Evolutionary conservation across 2,329 filamentous ascomycete genomes (phyloP), one percentile per base, ranked within the genome.

Genomic region (Calonectria leucothoes): DNA sequence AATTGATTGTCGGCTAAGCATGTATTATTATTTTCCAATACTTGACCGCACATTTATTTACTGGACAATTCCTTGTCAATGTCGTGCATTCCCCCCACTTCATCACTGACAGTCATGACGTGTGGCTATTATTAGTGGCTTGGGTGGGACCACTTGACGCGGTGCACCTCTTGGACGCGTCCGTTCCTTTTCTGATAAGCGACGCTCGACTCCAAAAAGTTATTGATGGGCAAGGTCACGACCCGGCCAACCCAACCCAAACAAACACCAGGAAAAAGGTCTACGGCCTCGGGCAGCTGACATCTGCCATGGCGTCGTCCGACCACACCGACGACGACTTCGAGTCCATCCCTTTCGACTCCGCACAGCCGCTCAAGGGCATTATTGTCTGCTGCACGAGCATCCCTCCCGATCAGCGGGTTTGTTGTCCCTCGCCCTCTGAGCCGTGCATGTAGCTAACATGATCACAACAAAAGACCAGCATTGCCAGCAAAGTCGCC

Each of bases 321-420:
- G 75, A 74, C 48, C 55, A 76, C 51, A 75, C 69, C 31, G 80
- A 81, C 55, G 80, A 79, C 37, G 81, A 81, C 52, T 76, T 79
- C 48, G 79, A 79, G n/a, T 72, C 80, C 15, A 75, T 80, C 66
- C 78, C 81, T 20, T 82, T 89, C 84, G 91, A 93, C 84, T 87
- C 89, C 73, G 88, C 92, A 63, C 87, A 88, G 75, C 93, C 94
- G 66, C 90, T 96, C 78, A 87, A 88, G 75, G 93, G 94, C 78
- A 90, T 95, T 67, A 91, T 97, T 74, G 89, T 98, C 78, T 98
- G 95, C 88, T 98, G 95, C 86, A 98, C 95, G 65, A 95, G 94
- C 79, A 93, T 98, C 77, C 89, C 93, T 69, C 91, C 94, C 71
- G 95, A 98, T 81, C 89, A 93, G 81, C 91, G 95, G 84, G 95